Evolutionary conservation across 73 alveolate genomes (phyloP).

Genomic region (Tetrahymena borealis): DNA sequence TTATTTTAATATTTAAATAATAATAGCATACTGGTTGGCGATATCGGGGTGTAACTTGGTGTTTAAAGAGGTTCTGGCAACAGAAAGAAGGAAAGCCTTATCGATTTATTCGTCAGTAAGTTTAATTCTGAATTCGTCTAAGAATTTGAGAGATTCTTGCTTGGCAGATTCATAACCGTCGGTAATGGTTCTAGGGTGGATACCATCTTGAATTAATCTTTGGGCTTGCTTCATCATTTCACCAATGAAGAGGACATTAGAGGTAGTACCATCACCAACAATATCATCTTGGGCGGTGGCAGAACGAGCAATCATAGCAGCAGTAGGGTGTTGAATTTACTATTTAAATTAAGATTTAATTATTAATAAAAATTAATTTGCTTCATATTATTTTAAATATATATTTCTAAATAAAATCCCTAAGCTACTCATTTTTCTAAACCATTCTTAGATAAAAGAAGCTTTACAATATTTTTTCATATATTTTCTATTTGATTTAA

Average conservation of each 20-base stretch:
- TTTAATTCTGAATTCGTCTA: slow-evolving; percentile 46
- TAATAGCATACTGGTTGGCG: slow-evolving; percentile 50
- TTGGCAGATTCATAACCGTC: slow-evolving; percentile 92
- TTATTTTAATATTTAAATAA: not conserved
- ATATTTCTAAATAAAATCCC: no score
- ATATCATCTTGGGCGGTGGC: slow-evolving; percentile 97
- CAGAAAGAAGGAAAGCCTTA: slow-evolving; percentile 83
- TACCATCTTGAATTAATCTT: slow-evolving; percentile 87
- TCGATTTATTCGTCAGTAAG: slow-evolving; percentile 54
- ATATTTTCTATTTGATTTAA: no score
- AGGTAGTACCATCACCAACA: slow-evolving; percentile 96
- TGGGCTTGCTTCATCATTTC: slow-evolving; percentile 86
- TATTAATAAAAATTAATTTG: not conserved
- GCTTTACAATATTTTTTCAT: no score
- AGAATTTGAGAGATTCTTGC: slow-evolving; percentile 69
- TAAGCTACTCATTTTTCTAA: no score
- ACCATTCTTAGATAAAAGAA: no score
- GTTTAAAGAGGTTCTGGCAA: slow-evolving; percentile 86
- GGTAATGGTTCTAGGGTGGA: slow-evolving; percentile 88
- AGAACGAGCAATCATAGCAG: slow-evolving; percentile 96
- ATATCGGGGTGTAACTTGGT: slow-evolving; percentile 77
- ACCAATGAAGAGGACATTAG: slow-evolving; percentile 90
- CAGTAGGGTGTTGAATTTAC: slow-evolving; percentile 94
- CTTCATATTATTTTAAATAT: no score
- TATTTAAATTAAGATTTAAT: not conserved